phyloP scores from a whole-genome alignment of 2,329 filamentous ascomycete genomes.

The Phialemoniopsis sp. region DNA sequence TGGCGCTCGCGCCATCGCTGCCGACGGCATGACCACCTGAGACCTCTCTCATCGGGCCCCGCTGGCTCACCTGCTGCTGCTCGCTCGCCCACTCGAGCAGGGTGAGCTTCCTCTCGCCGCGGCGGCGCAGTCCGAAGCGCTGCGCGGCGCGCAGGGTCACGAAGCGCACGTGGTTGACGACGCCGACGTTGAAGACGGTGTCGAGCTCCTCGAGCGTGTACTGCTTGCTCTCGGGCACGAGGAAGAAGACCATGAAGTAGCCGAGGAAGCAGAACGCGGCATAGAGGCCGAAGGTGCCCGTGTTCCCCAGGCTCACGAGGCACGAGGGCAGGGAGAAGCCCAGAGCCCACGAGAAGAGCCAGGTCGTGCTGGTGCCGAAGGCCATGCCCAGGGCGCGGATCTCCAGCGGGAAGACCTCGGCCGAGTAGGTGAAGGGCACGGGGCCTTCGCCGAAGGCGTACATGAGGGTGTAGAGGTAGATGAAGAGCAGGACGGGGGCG shows the following conservation, averaged over 20 bases:
- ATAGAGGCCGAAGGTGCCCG: conserved; percentile 46
- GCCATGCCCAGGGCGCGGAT: conserved; percentile 60
- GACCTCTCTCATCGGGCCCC: too few relatives aligned
- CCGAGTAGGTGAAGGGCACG: conserved; percentile 64
- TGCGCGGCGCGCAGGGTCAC: too few relatives aligned
- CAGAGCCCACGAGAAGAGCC: conserved; percentile 38
- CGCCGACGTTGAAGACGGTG: conserved; percentile 24
- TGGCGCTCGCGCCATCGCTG: too few relatives aligned
- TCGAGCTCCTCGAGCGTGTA: conserved; percentile 33
- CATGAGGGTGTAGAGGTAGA: conserved; percentile 44
- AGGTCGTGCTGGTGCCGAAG: conserved; percentile 47
- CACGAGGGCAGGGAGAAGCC: conserved; percentile 43
- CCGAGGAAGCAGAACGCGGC: conserved; percentile 43
- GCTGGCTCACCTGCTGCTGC: too few relatives aligned
- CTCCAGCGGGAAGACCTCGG: conserved; percentile 62
- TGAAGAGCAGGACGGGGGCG: conserved; percentile 40
- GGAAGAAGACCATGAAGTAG: conserved; percentile 33
- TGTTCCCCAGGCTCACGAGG: conserved; percentile 33
- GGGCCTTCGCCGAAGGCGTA: conserved; percentile 58
- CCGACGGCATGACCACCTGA: too few relatives aligned
- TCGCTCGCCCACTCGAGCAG: too few relatives aligned
- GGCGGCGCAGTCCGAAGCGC: too few relatives aligned
- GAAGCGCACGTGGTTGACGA: too few relatives aligned
- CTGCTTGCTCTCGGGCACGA: conserved; percentile 34
- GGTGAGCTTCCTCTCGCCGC: too few relatives aligned